Conservation (phyloP, 345 rosid species). For the Eucalyptus rudis region DNA sequence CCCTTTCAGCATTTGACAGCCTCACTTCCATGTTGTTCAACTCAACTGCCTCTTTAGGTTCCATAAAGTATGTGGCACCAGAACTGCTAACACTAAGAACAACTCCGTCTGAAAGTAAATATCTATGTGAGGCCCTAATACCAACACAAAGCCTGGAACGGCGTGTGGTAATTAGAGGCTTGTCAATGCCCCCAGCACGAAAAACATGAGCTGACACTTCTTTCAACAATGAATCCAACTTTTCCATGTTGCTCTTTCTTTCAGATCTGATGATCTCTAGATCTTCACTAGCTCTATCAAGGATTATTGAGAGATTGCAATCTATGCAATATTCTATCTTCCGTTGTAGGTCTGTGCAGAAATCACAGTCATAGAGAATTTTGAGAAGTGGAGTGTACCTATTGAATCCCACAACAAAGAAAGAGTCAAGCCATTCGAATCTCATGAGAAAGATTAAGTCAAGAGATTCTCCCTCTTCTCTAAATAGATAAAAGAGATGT, state of each 20-base stretch:
- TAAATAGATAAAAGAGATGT: neutral
- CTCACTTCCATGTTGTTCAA: constrained; percentile 89
- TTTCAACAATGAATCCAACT: constrained; percentile 48
- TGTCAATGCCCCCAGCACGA: constrained; percentile 66
- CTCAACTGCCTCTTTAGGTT: constrained; percentile 79
- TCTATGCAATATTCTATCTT: constrained; percentile 75
- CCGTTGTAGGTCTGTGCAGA: constrained; percentile 33
- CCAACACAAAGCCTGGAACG: constrained; percentile 81
- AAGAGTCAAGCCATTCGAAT: neutral
- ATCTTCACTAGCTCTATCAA: constrained; percentile 89
- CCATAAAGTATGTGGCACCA: constrained; percentile 82
- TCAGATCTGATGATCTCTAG: constrained; percentile 65
- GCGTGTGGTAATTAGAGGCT: constrained; percentile 55
- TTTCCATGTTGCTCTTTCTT: constrained; percentile 60
- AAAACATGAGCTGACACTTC: constrained; percentile 36
- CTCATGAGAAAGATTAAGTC: neutral
- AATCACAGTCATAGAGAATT: constrained; percentile 45
- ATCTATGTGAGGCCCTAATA: constrained; percentile 53
- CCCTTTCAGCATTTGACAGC: constrained; percentile 51
- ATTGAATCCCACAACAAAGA: neutral
- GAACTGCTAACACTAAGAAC: constrained; percentile 65
- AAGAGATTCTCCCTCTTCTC: neutral
- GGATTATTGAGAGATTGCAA: constrained; percentile 53
- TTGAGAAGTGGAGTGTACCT: constrained; percentile 49
- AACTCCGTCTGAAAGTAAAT: constrained; percentile 57